A percentile compares a stretch with the other conserved stretches of the same genome.
phyloP scores from a whole-genome alignment of 192 early-diverging fungal species.

The Oehlia diaphana region DNA sequence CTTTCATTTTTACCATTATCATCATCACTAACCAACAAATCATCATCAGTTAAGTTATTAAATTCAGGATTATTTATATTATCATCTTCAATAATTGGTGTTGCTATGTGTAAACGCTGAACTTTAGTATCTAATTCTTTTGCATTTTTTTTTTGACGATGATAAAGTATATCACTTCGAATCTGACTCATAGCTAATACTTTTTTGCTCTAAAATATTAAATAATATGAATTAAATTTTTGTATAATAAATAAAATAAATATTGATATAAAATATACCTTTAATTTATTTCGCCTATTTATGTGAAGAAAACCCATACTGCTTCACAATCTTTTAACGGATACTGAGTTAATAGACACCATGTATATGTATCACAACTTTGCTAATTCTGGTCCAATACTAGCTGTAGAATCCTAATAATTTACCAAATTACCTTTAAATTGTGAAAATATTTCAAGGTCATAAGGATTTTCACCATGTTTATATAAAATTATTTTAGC shows the following conservation, averaged over 20 bases:
- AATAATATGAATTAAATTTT: not conserved
- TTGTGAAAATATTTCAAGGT: not conserved
- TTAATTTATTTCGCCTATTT: not conserved
- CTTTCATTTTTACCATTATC: too few relatives aligned
- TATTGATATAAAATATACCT: not conserved
- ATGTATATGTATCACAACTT: not conserved
- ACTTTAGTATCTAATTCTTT: too few relatives aligned
- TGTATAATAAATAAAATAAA: too few relatives aligned
- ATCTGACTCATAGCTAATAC: slow-evolving; percentile 13
- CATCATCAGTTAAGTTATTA: too few relatives aligned
- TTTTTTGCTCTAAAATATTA: not conserved
- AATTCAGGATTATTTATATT: too few relatives aligned
- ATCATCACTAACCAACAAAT: too few relatives aligned
- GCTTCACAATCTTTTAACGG: not conserved
- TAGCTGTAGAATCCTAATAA: too few relatives aligned
- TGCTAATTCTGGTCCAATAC: not conserved
- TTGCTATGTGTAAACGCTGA: too few relatives aligned
- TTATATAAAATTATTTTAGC: not conserved
- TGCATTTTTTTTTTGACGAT: too few relatives aligned
- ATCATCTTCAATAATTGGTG: too few relatives aligned
- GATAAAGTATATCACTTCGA: slow-evolving; percentile 7
- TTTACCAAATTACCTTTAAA: too few relatives aligned
- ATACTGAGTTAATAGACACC: not conserved
- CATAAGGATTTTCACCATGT: not conserved
- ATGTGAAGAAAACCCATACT: too few relatives aligned